Conservation (phyloP, 2,329 filamentous ascomycete genomes). For the Pseudocercospora fijiensis region DNA sequence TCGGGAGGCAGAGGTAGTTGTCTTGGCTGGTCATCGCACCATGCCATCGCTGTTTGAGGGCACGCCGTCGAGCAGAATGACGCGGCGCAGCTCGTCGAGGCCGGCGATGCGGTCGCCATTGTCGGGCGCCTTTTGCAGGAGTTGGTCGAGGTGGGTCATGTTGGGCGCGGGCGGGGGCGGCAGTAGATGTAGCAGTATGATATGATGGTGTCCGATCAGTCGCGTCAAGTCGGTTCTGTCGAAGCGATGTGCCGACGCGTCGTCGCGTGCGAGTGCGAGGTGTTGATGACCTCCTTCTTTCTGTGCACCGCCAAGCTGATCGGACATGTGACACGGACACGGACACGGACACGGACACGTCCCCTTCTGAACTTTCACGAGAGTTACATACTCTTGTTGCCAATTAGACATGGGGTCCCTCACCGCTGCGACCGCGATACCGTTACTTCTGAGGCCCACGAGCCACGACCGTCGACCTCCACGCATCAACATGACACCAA, state of each 20-base stretch:
- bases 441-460: no score
- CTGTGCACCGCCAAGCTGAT: neutral
- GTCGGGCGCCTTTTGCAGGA: slow-evolving; percentile 77
- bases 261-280: no score
- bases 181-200: neutral
- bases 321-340: no score
- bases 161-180: neutral
- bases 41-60: slow-evolving; percentile 78
- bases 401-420: neutral
- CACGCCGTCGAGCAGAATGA: slow-evolving; percentile 72
- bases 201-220: no score
- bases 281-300: no score
- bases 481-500: neutral
- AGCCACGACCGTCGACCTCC: neutral
- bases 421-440: neutral
- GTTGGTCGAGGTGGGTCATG: slow-evolving; percentile 62
- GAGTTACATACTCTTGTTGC: neutral
- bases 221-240: neutral
- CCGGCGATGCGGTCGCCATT: slow-evolving; percentile 66
- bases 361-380: neutral
- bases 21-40: slow-evolving; percentile 52
- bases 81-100: slow-evolving; percentile 68
- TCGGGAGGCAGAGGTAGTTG: neutral
- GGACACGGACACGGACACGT: no score
- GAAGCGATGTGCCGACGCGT: neutral